phyloP scores from a whole-genome alignment of 2,329 filamentous ascomycete species.

The Sarocladium kiliense region DNA sequence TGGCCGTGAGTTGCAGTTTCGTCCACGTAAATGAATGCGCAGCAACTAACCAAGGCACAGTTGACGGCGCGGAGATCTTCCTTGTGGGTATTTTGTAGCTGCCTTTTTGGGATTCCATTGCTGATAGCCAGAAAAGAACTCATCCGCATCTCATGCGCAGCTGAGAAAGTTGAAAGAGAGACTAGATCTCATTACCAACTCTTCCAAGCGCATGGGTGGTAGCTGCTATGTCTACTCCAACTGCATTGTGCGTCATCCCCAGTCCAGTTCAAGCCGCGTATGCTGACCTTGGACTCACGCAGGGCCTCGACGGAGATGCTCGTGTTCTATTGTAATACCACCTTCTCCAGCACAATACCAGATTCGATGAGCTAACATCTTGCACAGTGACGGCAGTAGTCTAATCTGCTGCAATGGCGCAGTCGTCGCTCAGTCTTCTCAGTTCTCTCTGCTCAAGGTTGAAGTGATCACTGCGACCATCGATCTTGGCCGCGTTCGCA shows the following conservation, averaged over 20 bases:
- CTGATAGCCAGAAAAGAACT: conserved; percentile 40
- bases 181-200: conserved; percentile 59
- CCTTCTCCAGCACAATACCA: neutral
- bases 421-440: conserved; percentile 57
- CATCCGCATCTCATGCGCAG: conserved; percentile 58
- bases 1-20: neutral
- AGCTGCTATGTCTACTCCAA: conserved; percentile 40
- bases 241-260: conserved; percentile 12
- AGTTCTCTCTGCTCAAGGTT: conserved; percentile 48
- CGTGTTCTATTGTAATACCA: conserved; percentile 9
- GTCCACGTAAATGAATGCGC: neutral
- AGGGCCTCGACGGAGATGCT: conserved; percentile 38
- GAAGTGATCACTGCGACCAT: conserved; percentile 62
- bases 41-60: neutral
- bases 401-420: conserved; percentile 62
- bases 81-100: conserved; percentile 23
- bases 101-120: neutral
- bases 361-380: neutral
- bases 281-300: neutral
- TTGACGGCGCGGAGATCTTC: conserved; percentile 65
- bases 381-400: conserved; percentile 47
- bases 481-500: conserved; percentile 65
- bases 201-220: conserved; percentile 56
- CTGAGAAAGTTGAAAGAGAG: conserved; percentile 58
- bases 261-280: too few species aligned